Base-by-base conservation (phyloP, 139 green algal genomes). In the Pseudopediastrum boryanum region DNA sequence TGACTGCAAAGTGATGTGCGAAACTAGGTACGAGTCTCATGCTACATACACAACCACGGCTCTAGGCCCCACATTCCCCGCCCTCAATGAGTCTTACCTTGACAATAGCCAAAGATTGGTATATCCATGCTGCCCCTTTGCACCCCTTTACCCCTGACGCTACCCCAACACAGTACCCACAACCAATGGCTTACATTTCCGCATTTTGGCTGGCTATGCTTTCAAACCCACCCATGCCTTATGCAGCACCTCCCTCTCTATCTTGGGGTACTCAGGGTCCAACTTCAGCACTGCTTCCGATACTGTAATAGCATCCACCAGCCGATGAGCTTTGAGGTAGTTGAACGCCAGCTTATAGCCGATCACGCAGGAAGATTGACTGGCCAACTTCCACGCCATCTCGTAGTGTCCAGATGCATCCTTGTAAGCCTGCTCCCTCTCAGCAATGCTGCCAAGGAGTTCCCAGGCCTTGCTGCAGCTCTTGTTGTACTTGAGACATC, bases 301-400 rank as follows among this genome's bases (percentile, higher is more conserved):
- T n/a, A 78, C 77, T 23, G 21, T 51, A 25, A 74, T 42, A 4
- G 74, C 74, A 51, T 67, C 46, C 44, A 84, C 74, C 16, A 80
- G 27, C 16, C 79, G 19, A 74, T 79, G 83, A 1, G 91, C 86
- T 73, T 96, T 96, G 36, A 95, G 81, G 77, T 94, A 94, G 81
- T 94, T 95, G 82, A 93, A 95, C 0, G 90, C 92, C 43, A 96
- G 87, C 84, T 92, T 91, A 84, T 91, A 96, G 25, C 92, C 92
- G 21, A 93, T 81, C 27, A 39, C 35, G 16, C 51, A 19, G 42
- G 58, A 16, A 7, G 54, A 27, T 23, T 69, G 12, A 4, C 12
- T 42, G 19, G 74, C 25, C 44, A 81, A 75, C 84, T 90, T 89
- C 91, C 91, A 95, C 0, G 90, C 91, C 25, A 86, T 86, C 80